phyloP scores from a whole-genome alignment of 2,329 filamentous ascomycete species.

The Alternaria sp. region DNA sequence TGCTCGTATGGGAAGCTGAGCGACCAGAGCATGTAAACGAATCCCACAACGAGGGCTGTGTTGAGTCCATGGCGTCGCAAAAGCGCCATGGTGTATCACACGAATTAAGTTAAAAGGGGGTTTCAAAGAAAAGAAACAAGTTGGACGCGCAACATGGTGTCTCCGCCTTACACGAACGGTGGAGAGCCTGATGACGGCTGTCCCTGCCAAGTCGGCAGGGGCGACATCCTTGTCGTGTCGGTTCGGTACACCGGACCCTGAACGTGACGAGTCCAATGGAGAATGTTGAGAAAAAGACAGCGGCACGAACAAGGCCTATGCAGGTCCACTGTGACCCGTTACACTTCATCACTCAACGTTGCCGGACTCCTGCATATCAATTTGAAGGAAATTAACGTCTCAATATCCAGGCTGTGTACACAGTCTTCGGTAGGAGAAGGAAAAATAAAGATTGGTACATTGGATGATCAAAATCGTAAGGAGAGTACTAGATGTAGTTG shows the following conservation, averaged over 20 bases:
- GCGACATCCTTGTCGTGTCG: conserved; percentile 1
- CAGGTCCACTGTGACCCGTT: neutral
- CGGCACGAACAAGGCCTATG: neutral
- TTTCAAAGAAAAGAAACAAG: conserved; percentile 13
- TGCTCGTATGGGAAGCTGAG: conserved; percentile 48
- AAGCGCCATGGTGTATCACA: conserved; percentile 49
- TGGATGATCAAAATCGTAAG: neutral
- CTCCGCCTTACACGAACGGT: conserved; percentile 16
- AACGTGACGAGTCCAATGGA: neutral
- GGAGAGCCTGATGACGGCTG: conserved; percentile 16
- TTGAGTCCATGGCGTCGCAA: conserved; percentile 52
- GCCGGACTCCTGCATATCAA: rapidly evolving
- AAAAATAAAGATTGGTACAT: neutral
- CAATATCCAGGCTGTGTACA: neutral
- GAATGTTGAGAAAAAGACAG: neutral
- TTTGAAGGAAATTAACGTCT: neutral
- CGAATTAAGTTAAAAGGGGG: conserved; percentile 16
- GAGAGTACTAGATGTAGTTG: too few relatives aligned
- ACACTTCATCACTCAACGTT: neutral
- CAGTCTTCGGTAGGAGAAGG: too few relatives aligned
- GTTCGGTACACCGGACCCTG: conserved; percentile 11
- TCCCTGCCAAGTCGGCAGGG: conserved; percentile 21
- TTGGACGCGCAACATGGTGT: conserved; percentile 3
- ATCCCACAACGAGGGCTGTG: conserved; percentile 42
- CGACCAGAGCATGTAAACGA: conserved; percentile 51